phyloP scores from a whole-genome alignment of 2,329 filamentous ascomycete species.

The Drechslera avenae region DNA sequence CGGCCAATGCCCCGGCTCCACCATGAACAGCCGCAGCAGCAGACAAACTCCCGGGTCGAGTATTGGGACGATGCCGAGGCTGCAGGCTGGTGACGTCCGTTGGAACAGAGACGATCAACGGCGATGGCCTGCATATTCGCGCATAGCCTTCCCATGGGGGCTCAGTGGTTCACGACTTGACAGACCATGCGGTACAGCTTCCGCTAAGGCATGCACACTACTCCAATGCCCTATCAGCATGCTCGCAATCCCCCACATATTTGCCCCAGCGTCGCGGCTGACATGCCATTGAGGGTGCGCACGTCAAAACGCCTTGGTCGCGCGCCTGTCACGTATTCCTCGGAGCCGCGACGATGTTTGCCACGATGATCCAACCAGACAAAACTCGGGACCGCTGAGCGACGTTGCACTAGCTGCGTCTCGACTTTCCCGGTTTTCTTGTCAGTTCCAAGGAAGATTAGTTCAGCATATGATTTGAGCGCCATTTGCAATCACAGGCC shows the following conservation, averaged over 20 bases:
- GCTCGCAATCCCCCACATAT: slow-evolving; percentile 16
- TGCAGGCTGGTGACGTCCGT: neutral
- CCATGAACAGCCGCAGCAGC: too few relatives aligned
- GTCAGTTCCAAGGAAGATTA: slow-evolving; percentile 1
- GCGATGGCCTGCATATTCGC: slow-evolving; percentile 2
- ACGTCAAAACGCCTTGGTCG: neutral
- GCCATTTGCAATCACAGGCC: slow-evolving; percentile 11
- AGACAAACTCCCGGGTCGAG: neutral
- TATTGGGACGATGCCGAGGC: neutral
- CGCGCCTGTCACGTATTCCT: slow-evolving; percentile 3
- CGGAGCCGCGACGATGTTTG: neutral
- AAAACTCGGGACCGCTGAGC: neutral
- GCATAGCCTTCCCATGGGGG: slow-evolving; percentile 9
- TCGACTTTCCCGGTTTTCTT: slow-evolving; percentile 4
- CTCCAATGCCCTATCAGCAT: slow-evolving; percentile 21
- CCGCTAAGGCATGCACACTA: slow-evolving; percentile 22
- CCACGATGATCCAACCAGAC: neutral
- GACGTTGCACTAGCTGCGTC: slow-evolving; percentile 4
- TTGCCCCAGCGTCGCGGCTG: slow-evolving; percentile 8
- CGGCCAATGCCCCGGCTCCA: neutral
- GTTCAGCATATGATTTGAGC: slow-evolving; percentile 9
- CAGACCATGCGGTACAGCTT: slow-evolving; percentile 5
- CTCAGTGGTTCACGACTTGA: slow-evolving; percentile 16
- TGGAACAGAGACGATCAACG: neutral
- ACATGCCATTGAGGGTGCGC: slow-evolving; percentile 6